Evolutionary conservation across 495 filamentous ascomycete species (phyloP).

Genomic region (Symbiotaphrina buchneri): DNA sequence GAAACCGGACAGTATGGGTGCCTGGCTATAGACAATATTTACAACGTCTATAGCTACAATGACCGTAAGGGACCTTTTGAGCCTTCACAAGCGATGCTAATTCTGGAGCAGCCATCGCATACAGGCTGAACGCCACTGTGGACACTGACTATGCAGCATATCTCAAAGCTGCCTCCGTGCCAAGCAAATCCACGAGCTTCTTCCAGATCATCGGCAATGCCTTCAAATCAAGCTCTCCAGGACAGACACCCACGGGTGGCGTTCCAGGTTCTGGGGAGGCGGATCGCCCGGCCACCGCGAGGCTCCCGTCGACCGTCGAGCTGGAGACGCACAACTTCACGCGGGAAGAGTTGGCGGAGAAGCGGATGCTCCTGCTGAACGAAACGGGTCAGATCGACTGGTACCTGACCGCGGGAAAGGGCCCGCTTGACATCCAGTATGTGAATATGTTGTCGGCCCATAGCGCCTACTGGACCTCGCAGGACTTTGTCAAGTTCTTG

Average conservation of each 20-base stretch:
- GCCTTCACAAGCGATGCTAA: neutral
- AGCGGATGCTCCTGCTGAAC: slow-evolving; percentile 67
- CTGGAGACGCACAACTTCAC: slow-evolving; percentile 91
- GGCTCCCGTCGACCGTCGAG: slow-evolving; percentile 77
- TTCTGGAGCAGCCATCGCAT: slow-evolving; percentile 70
- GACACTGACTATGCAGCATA: slow-evolving; percentile 57
- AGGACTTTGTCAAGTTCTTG: slow-evolving; percentile 68
- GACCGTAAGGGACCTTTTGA: too few relatives aligned
- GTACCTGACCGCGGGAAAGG: slow-evolving; percentile 55
- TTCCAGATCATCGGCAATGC: slow-evolving; percentile 40
- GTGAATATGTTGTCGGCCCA: slow-evolving; percentile 95
- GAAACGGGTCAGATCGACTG: slow-evolving; percentile 93
- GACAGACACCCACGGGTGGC: slow-evolving; percentile 10
- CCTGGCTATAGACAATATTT: slow-evolving; percentile 83
- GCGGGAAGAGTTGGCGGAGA: slow-evolving; percentile 79
- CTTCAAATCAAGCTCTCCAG: slow-evolving; percentile 27
- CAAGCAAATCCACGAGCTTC: slow-evolving; percentile 43
- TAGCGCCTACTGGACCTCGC: slow-evolving; percentile 73
- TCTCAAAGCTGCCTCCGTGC: slow-evolving; percentile 57
- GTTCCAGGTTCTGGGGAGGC: slow-evolving; percentile 4
- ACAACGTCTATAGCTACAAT: slow-evolving; percentile 64
- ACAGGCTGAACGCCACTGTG: slow-evolving; percentile 74
- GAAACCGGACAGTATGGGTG: slow-evolving; percentile 68
- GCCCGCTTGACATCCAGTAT: slow-evolving; percentile 82
- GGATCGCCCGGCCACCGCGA: slow-evolving; percentile 15